These are phyloP conservation scores for Phtheirospermum japonicum DNA, from an alignment of 257 asterid genomes.

Conservation along the genomic window DNA sequence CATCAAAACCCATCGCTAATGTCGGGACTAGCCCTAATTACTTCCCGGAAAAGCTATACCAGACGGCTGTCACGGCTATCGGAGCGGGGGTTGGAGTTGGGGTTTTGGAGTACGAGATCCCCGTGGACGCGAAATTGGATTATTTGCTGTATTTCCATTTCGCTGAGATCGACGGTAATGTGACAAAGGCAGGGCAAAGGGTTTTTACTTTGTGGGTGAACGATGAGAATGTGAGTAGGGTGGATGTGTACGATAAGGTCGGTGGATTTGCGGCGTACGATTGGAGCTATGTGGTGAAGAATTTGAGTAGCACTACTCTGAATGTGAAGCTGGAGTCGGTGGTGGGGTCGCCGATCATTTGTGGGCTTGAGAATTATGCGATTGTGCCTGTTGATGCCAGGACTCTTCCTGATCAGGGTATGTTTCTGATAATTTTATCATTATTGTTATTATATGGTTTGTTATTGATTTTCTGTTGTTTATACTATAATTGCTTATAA, in stretches of 20 bases:
- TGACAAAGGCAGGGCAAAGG: slow-evolving; percentile 68
- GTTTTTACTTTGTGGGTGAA: slow-evolving; percentile 83
- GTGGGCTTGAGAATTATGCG: slow-evolving; percentile 95
- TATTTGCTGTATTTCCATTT: slow-evolving; percentile 88
- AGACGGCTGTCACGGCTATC: slow-evolving; percentile 49
- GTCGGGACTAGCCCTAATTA: slow-evolving; percentile 65
- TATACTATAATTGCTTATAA: neutral
- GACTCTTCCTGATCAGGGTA: slow-evolving; percentile 84
- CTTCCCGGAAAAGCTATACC: slow-evolving; percentile 77
- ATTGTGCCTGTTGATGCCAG: slow-evolving; percentile 80
- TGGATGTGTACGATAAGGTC: slow-evolving; percentile 69
- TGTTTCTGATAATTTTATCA: neutral
- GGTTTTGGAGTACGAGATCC: slow-evolving; percentile 60
- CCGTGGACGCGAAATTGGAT: slow-evolving; percentile 84
- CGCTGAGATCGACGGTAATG: slow-evolving; percentile 83
- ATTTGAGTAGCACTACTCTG: slow-evolving; percentile 60
- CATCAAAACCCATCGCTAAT: slow-evolving; percentile 44
- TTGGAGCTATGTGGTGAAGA: slow-evolving; percentile 76
- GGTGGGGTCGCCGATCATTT: slow-evolving; percentile 68
- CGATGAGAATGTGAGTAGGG: slow-evolving; percentile 63
- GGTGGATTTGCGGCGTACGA: slow-evolving; percentile 88
- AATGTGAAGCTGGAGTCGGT: slow-evolving; percentile 70
- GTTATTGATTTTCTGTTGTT: no score
- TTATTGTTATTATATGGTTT: neutral
- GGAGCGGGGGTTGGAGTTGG: slow-evolving; percentile 51